These are phyloP conservation scores for Xylaria nigripes DNA, from an alignment of 495 filamentous ascomycete genomes.

Conservation along the genomic window DNA sequence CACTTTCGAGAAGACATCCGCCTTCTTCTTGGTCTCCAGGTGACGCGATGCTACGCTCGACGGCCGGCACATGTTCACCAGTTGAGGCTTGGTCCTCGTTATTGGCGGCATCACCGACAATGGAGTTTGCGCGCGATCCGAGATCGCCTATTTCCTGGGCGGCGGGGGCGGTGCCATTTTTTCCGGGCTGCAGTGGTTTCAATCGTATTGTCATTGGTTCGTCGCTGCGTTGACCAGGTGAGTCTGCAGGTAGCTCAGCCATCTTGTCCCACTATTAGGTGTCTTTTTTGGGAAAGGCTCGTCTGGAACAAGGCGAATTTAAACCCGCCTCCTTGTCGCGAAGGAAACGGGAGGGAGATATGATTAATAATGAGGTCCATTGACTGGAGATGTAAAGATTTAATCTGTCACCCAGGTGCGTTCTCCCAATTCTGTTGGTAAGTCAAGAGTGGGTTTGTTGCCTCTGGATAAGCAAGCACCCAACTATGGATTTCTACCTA, in stretches of 20 bases:
- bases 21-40: neutral
- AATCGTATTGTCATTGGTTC: conserved; percentile 3
- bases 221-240: conserved; percentile 7
- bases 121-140: neutral
- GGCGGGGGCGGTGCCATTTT: neutral
- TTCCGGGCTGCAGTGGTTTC: conserved; percentile 3
- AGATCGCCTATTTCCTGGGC: neutral
- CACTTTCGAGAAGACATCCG: neutral
- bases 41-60: neutral
- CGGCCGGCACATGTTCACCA: conserved; percentile 2
- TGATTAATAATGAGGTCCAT: too few relatives aligned
- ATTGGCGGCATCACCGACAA: neutral
- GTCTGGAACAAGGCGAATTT: neutral
- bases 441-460: too few relatives aligned
- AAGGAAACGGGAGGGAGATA: neutral
- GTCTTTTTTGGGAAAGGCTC: neutral
- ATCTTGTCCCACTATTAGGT: conserved; percentile 5
- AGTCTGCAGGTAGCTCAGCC: conserved; percentile 14
- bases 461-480: too few relatives aligned
- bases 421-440: too few relatives aligned
- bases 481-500: too few relatives aligned
- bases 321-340: too few relatives aligned
- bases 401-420: too few relatives aligned
- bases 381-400: too few relatives aligned
- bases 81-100: neutral